Evolutionary conservation across 495 filamentous ascomycete genomes (phyloP).

Genomic region (Lasiosphaeria miniovina): DNA sequence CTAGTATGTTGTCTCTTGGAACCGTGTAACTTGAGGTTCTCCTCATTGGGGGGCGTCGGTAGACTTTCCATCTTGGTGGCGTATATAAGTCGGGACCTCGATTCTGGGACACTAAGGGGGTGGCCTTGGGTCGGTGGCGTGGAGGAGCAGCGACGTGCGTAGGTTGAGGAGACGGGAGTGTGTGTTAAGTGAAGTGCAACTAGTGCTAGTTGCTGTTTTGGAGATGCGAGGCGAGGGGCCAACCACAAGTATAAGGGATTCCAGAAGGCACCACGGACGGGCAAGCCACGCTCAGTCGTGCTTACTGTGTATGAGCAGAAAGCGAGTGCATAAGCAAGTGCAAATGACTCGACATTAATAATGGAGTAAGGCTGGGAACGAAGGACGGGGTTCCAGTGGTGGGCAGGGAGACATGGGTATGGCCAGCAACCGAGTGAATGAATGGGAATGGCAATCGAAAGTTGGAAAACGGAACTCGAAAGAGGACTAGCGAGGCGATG

Average conservation of each 20-base stretch:
- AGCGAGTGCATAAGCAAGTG: constrained; percentile 18
- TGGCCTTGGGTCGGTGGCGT: constrained; percentile 7
- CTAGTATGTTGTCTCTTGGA: constrained; percentile 22
- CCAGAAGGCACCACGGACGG: constrained; percentile 3
- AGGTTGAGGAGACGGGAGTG: not conserved
- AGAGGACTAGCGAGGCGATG: constrained; percentile 5
- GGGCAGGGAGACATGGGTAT: constrained; percentile 9
- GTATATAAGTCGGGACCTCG: not conserved
- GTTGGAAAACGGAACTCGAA: not conserved
- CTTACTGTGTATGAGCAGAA: not conserved
- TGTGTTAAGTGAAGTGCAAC: constrained; percentile 9
- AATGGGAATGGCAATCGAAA: constrained; percentile 8
- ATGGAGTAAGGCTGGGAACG: constrained; percentile 18
- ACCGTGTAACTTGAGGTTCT: constrained; percentile 31
- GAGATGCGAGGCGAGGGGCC: constrained; percentile 7
- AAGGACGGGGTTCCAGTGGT: constrained; percentile 6
- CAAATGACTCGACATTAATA: constrained; percentile 29
- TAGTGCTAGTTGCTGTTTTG: not conserved
- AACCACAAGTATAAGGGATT: constrained; percentile 9
- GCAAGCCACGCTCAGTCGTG: constrained; percentile 1
- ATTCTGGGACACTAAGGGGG: not conserved
- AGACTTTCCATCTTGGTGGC: constrained; percentile 42
- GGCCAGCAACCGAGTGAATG: not conserved
- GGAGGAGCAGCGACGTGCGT: constrained; percentile 9
- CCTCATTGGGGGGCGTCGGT: constrained; percentile 47